A percentile compares a stretch with the other conserved stretches of the same genome.
These are phyloP conservation scores for Arthrobotrys megalospora DNA, from an alignment of 2,329 filamentous ascomycete genomes.

Conservation along the genomic window DNA sequence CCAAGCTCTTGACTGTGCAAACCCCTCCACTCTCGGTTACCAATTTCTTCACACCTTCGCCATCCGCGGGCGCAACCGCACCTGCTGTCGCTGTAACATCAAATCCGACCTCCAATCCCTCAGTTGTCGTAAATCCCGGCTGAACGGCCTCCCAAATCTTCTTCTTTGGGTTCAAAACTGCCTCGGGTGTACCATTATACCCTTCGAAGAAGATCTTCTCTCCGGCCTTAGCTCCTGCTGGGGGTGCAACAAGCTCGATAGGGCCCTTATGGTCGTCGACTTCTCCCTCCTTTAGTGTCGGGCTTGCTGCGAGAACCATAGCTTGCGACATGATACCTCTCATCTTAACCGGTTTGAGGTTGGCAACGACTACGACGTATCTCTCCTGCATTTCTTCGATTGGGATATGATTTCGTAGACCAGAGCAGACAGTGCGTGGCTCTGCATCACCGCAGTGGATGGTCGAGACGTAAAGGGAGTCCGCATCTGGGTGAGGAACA, in stretches of 20 bases:
- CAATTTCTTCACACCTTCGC: conserved; percentile 74
- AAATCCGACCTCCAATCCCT: conserved; percentile 85
- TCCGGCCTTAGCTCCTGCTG: conserved; percentile 82
- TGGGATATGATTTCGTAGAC: conserved; percentile 91
- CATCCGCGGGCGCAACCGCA: conserved; percentile 71
- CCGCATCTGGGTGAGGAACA: conserved; percentile 94
- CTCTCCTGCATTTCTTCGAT: conserved; percentile 96
- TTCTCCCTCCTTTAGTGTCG: conserved; percentile 80
- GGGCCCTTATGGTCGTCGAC: conserved; percentile 88
- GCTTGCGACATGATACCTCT: conserved; percentile 84
- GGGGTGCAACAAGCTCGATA: conserved; percentile 91
- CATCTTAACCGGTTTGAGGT: conserved; percentile 99
- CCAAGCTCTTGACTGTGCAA: conserved; percentile 86
- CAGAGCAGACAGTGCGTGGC: conserved; percentile 95
- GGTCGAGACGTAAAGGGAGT: conserved; percentile 94
- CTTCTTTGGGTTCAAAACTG: conserved; percentile 97
- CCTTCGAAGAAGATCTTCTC: conserved; percentile 94
- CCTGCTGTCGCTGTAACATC: conserved; percentile 80
- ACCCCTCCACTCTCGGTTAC: conserved; percentile 82
- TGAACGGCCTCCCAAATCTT: conserved; percentile 99
- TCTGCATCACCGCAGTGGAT: conserved; percentile 92
- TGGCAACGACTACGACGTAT: conserved; percentile 95
- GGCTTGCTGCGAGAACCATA: conserved; percentile 97
- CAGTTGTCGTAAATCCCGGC: conserved; percentile 93
- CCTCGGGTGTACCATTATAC: conserved; percentile 93